These are phyloP conservation scores for Boletus sp. DNA, from an alignment of 768 basidiomycete genomes.

Conservation along the genomic window DNA sequence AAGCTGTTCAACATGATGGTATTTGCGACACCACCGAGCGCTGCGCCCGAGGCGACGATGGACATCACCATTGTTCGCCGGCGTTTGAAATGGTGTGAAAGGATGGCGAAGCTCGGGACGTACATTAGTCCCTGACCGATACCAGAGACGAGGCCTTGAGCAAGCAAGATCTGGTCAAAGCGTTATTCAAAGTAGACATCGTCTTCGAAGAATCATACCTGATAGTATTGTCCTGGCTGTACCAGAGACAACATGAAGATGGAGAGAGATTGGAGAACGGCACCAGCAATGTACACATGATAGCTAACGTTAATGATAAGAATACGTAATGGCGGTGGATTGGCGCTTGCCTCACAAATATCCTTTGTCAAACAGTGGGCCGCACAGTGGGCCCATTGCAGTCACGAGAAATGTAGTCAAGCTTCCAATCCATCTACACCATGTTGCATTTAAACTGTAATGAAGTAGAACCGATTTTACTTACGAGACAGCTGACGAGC, in stretches of 20 bases:
- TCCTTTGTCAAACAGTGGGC: slow-evolving; percentile 26
- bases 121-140: slow-evolving; percentile 44
- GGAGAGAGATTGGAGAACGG: slow-evolving; percentile 28
- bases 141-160: slow-evolving; percentile 44
- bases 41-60: slow-evolving; percentile 44
- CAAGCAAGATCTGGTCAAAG: slow-evolving; percentile 37
- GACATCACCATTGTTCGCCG: slow-evolving; percentile 44
- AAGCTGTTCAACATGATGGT: slow-evolving; percentile 60
- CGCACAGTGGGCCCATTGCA: slow-evolving; percentile 22
- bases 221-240: slow-evolving; percentile 35
- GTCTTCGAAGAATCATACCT: slow-evolving; percentile 20
- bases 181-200: background rate
- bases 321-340: background rate
- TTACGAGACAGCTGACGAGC: slow-evolving; percentile 25
- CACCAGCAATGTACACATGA: slow-evolving; percentile 20
- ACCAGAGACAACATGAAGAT: slow-evolving; percentile 40
- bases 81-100: slow-evolving; percentile 45
- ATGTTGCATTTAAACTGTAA: background rate
- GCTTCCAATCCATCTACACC: slow-evolving; percentile 28
- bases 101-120: slow-evolving; percentile 41
- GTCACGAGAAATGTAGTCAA: slow-evolving; percentile 17
- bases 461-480: background rate
- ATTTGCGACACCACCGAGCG: slow-evolving; percentile 54
- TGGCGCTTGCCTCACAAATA: slow-evolving; percentile 23
- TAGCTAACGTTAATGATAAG: background rate